Evolutionary conservation across 1,139 yeast species (phyloP), one percentile per base, ranked within the genome.

Genomic region (Blastobotrys arbuscula): DNA sequence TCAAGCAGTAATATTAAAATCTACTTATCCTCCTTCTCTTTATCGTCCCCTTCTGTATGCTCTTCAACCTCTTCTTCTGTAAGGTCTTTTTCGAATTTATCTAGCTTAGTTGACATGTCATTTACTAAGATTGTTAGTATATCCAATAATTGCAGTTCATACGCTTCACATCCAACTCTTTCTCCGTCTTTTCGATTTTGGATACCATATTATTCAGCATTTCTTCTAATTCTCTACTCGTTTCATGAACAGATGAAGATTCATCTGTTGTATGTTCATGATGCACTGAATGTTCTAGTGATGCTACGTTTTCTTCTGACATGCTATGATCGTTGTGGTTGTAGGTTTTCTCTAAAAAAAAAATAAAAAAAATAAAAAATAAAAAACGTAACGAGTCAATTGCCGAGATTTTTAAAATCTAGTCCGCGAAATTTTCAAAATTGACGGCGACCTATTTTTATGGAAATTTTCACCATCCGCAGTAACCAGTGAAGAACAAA

Each of bases 191-290:
- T 12, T 52, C 52, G 16, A 55, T 46, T 18, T 44, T 48, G 18
- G 42, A 19, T 15, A 51, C 44, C 55, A 53, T 33, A 8, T 47
- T 40, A 26, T 39, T 41, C 30, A 54, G 39, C 50, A 51, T 42
- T 8, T 49, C 48, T 36, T 55, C 58, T 19, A 55, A 41, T 23
- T 55, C 57, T 13, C 55, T 37, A 5, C 53, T 53, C 13, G 50
- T 44, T 44, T 54, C 56, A 37, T 54, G 56, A 5, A 50, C 52
- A 2, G 53, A 21, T 24, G 43, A 39, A n/a, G 34, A 13, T 42
- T 47, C 49, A 24, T 24, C 47, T 23, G 7, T 20, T 21, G 34
- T 45, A 34, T 37, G 35, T 20, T 38, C 45, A 19, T 33, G 28
- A 13, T 45, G 35, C 38, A 37, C 24, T 15, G 48, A 34, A n/a